phyloP scores from a whole-genome alignment of 2,329 filamentous ascomycete genomes.

The Exophiala mesophila region DNA sequence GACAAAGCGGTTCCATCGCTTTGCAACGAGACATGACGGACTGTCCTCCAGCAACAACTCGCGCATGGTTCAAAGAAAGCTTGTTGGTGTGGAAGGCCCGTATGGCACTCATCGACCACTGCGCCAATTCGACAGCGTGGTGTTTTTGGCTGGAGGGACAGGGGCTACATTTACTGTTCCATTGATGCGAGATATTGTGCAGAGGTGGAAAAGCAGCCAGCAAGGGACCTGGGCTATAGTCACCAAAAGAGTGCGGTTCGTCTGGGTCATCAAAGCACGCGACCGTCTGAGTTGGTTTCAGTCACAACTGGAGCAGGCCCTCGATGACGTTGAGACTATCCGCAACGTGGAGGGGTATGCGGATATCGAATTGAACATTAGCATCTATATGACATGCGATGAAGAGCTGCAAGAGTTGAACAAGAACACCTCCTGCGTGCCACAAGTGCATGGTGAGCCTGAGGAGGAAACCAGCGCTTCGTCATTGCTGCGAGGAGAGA shows the following conservation, averaged over 20 bases:
- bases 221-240: slow-evolving; percentile 45
- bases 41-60: slow-evolving; percentile 35
- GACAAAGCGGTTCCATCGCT: slow-evolving; percentile 18
- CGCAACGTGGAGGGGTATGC: slow-evolving; percentile 7
- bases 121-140: slow-evolving; percentile 30
- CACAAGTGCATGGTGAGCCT: slow-evolving; percentile 9
- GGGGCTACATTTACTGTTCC: slow-evolving; percentile 57
- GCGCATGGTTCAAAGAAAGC: slow-evolving; percentile 4
- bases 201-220: slow-evolving; percentile 21
- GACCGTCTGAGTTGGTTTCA: slow-evolving; percentile 22
- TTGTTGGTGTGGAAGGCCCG: slow-evolving; percentile 28
- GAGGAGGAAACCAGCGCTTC: not conserved
- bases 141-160: slow-evolving; percentile 28
- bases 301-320: slow-evolving; percentile 13
- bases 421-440: slow-evolving; percentile 3
- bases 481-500: slow-evolving; percentile 18
- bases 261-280: slow-evolving; percentile 55
- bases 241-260: slow-evolving; percentile 14
- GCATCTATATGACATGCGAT: slow-evolving; percentile 53
- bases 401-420: slow-evolving; percentile 33
- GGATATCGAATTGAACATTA: slow-evolving; percentile 47
- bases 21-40: slow-evolving; percentile 36
- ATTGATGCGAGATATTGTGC: slow-evolving; percentile 46
- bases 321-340: slow-evolving; percentile 14
- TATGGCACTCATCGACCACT: slow-evolving; percentile 34